Conservation (phyloP, 176 grass and related monocot genomes). For the Rhynchospora pubera region DNA sequence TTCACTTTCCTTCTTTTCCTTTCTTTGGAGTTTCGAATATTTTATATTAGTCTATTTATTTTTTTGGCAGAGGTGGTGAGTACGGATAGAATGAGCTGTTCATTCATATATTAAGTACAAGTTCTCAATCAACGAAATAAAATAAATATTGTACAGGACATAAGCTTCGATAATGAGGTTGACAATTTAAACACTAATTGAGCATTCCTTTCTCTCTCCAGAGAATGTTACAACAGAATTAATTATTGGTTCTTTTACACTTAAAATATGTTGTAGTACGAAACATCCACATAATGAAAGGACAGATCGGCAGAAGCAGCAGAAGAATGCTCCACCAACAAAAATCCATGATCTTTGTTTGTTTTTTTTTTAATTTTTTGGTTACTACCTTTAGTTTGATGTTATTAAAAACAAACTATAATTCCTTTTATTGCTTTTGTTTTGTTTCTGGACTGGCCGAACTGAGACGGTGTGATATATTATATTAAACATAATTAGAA, state of each 20-base stretch:
- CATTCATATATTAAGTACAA: neutral
- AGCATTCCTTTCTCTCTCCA: neutral
- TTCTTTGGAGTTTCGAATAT: neutral
- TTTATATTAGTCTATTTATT: neutral
- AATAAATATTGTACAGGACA: neutral
- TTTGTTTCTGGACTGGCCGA: neutral
- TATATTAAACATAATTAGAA: neutral
- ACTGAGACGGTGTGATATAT: neutral
- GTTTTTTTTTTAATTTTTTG: neutral
- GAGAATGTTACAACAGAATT: neutral
- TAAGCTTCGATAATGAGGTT: neutral
- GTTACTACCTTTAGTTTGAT: neutral
- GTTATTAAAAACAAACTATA: neutral
- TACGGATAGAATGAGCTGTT: constrained; percentile 5
- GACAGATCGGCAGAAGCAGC: neutral
- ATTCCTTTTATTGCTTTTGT: neutral
- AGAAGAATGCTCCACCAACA: constrained; percentile 9
- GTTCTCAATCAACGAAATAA: neutral
- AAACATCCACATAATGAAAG: neutral
- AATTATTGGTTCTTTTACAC: neutral
- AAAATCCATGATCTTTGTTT: neutral
- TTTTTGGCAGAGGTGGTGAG: neutral
- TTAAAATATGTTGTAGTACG: neutral
- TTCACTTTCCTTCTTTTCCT: neutral
- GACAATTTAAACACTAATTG: constrained; percentile 9